Conservation (phyloP, 2,329 filamentous ascomycete species). For the Nannizziopsis barbatae region DNA sequence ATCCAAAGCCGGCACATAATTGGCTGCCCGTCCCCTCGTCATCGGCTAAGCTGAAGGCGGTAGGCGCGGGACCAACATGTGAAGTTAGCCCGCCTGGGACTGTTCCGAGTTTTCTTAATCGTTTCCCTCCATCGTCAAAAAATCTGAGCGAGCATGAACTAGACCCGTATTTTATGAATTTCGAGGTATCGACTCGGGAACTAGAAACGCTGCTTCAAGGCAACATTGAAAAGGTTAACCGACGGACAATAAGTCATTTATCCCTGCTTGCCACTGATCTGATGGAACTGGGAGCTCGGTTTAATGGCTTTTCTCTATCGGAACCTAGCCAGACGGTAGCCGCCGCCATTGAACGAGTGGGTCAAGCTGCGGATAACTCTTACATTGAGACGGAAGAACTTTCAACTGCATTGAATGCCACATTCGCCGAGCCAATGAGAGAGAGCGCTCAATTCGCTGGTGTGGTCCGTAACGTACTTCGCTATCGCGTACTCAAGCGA, state of each 20-base stretch:
- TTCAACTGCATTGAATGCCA: conserved; percentile 75
- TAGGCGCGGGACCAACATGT: conserved; percentile 21
- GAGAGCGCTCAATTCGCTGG: conserved; percentile 96
- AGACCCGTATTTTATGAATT: conserved; percentile 91
- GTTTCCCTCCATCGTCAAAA: conserved; percentile 70
- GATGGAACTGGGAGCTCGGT: conserved; percentile 86
- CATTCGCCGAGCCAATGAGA: conserved; percentile 93
- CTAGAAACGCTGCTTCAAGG: conserved; percentile 79
- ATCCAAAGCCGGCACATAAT: conserved; percentile 73
- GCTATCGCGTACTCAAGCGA: conserved; percentile 82
- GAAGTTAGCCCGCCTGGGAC: conserved; percentile 46
- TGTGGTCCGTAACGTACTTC: conserved; percentile 76
- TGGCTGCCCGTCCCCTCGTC: conserved; percentile 76
- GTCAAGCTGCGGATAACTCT: conserved; percentile 88
- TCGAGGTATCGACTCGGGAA: conserved; percentile 84
- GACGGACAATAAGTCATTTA: conserved; percentile 74
- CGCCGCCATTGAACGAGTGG: conserved; percentile 83
- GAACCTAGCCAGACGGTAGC: conserved; percentile 82
- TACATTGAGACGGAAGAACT: conserved; percentile 94
- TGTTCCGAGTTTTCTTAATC: conserved; percentile 55
- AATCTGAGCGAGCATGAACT: conserved; percentile 77
- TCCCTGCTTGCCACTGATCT: conserved; percentile 75
- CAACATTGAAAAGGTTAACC: conserved; percentile 93
- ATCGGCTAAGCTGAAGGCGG: conserved; percentile 69
- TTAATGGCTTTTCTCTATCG: conserved; percentile 91